Evolutionary conservation across 345 rosid species (phyloP).

Genomic region (Pistacia atlantica): DNA sequence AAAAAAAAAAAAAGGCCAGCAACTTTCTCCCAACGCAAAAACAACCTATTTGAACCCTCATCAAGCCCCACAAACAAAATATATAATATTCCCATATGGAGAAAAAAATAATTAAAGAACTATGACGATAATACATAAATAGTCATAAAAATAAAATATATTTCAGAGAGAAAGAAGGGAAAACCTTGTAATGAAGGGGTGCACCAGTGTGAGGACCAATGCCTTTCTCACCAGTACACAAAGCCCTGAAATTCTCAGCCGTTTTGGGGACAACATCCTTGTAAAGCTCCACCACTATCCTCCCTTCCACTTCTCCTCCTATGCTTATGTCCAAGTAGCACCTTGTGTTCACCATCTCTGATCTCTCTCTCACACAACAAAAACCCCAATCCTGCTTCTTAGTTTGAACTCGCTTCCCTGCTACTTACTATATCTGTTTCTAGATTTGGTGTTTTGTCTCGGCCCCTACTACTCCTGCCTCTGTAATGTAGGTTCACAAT

Average conservation of each 20-base stretch:
- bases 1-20: background rate
- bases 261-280: conserved; percentile 86
- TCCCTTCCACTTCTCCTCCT: conserved; percentile 92
- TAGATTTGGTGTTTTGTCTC: too few relatives aligned
- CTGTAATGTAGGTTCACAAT: background rate
- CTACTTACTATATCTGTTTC: background rate
- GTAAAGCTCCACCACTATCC: conserved; percentile 83
- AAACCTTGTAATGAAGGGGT: conserved; percentile 90
- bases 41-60: background rate
- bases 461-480: background rate
- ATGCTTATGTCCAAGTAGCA: conserved; percentile 86
- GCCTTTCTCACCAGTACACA: conserved; percentile 95
- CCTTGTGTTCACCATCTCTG: conserved; percentile 58
- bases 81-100: background rate
- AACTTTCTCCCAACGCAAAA: background rate
- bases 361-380: background rate
- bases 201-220: conserved; percentile 69
- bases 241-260: conserved; percentile 89
- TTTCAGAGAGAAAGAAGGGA: background rate
- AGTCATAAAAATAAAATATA: background rate
- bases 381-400: conserved; percentile 20
- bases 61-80: background rate
- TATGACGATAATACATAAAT: background rate
- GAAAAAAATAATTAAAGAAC: background rate
- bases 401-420: background rate